phyloP scores from a whole-genome alignment of 257 asterid species.

The Ballota nigra region DNA sequence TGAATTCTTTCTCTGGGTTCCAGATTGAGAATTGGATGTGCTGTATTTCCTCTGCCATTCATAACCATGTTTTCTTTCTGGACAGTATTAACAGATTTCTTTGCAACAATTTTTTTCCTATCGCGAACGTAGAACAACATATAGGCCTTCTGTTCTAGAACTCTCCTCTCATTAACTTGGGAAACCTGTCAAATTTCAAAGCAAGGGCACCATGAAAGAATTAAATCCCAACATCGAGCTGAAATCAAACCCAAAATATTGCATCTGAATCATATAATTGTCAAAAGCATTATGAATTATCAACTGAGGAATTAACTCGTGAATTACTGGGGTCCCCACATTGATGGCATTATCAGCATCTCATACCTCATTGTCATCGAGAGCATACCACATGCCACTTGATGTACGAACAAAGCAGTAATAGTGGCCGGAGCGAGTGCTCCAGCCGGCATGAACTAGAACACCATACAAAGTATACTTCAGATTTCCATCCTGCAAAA shows the following conservation, averaged over 20 bases:
- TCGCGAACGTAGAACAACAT: slow-evolving; percentile 94
- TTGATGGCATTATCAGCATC: background rate
- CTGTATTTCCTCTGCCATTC: slow-evolving; percentile 45
- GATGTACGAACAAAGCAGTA: slow-evolving; percentile 98
- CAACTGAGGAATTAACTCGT: background rate
- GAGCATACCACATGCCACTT: slow-evolving; percentile 95
- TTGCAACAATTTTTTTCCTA: slow-evolving; percentile 37
- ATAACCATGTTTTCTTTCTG: slow-evolving; percentile 44
- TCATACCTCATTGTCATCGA: slow-evolving; percentile 91
- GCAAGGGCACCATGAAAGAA: slow-evolving; percentile 16
- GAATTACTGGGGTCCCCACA: background rate
- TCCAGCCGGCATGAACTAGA: slow-evolving; percentile 97
- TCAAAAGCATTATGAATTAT: background rate
- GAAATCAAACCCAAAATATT: background rate
- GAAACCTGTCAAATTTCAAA: slow-evolving; percentile 51
- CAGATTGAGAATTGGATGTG: slow-evolving; percentile 32
- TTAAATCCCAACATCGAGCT: background rate
- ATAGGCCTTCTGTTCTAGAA: slow-evolving; percentile 92
- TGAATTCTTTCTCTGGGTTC: slow-evolving; percentile 36
- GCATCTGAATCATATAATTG: slow-evolving; percentile 9
- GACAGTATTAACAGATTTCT: slow-evolving; percentile 41
- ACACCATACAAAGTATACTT: slow-evolving; percentile 94
- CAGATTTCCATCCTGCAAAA: slow-evolving; percentile 73
- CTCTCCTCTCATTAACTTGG: slow-evolving; percentile 81
- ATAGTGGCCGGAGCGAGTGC: slow-evolving; percentile 96